Conservation (phyloP, 2,329 filamentous ascomycete genomes). For the Canariomyces notabilis region DNA sequence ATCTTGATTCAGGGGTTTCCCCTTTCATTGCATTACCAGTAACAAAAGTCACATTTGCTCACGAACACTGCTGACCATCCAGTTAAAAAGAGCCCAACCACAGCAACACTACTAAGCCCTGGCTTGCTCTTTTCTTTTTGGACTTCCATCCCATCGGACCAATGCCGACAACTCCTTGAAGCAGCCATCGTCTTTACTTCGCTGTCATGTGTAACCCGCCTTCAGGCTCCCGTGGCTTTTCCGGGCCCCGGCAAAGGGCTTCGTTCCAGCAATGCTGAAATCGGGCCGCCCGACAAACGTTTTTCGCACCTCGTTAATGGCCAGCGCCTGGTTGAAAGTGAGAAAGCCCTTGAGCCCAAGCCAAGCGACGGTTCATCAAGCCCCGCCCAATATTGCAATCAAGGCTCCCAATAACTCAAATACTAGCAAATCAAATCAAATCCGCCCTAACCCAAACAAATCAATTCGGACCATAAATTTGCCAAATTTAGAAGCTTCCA, state of each 20-base stretch:
- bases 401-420: background rate
- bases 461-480: too few species aligned
- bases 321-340: background rate
- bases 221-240: background rate
- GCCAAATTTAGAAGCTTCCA: too few species aligned
- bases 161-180: background rate
- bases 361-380: background rate
- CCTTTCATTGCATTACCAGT: too few species aligned
- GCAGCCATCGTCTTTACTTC: background rate
- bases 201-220: background rate
- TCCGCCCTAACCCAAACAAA: too few species aligned
- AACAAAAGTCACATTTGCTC: too few species aligned
- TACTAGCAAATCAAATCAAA: too few species aligned
- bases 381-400: background rate
- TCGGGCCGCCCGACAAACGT: background rate
- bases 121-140: background rate
- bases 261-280: background rate
- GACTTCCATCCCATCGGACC: background rate
- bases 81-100: too few species aligned
- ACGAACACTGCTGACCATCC: too few species aligned
- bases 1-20: constrained; percentile 6
- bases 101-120: too few species aligned
- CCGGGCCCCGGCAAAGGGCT: background rate
- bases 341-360: background rate
- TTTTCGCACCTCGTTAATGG: background rate